Conservation (phyloP, 2,329 filamentous ascomycete genomes). For the Fusarium sp. region DNA sequence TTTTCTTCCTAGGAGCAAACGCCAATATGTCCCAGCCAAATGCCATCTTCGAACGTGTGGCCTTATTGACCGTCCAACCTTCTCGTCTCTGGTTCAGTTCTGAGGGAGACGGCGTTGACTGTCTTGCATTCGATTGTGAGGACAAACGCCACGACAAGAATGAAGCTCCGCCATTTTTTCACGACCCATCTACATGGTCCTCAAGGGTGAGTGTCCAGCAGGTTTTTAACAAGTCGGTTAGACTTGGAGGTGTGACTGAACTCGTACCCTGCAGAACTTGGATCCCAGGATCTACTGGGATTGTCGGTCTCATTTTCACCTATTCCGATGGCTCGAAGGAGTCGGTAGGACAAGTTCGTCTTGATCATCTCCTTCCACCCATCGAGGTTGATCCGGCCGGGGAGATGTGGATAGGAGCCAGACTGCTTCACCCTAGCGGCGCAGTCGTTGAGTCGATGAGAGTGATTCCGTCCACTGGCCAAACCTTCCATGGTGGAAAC, state of each 20-base stretch:
- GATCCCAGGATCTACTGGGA: conserved; percentile 3
- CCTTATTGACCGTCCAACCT: neutral
- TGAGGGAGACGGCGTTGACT: neutral
- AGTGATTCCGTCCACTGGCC: neutral
- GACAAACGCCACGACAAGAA: neutral
- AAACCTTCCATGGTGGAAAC: neutral
- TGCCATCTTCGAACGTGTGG: neutral
- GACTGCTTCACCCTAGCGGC: neutral
- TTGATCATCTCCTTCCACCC: conserved; percentile 5
- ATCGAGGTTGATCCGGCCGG: neutral
- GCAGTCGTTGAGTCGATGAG: conserved; percentile 1
- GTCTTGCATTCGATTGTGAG: conserved; percentile 7
- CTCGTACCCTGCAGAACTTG: neutral
- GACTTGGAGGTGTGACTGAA: neutral
- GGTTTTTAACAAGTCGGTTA: neutral
- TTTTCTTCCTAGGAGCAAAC: conserved; percentile 9
- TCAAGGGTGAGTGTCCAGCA: neutral
- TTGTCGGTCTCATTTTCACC: conserved; percentile 10
- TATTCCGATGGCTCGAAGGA: conserved; percentile 17
- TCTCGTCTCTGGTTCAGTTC: conserved; percentile 11
- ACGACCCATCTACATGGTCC: neutral
- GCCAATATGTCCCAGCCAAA: neutral
- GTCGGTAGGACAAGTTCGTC: conserved; percentile 11
- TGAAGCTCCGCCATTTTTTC: neutral
- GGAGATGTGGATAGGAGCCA: conserved; percentile 12